These are phyloP conservation scores for Leccinum longicurvipes DNA, from an alignment of 768 basidiomycete species.

Conservation along the genomic window DNA sequence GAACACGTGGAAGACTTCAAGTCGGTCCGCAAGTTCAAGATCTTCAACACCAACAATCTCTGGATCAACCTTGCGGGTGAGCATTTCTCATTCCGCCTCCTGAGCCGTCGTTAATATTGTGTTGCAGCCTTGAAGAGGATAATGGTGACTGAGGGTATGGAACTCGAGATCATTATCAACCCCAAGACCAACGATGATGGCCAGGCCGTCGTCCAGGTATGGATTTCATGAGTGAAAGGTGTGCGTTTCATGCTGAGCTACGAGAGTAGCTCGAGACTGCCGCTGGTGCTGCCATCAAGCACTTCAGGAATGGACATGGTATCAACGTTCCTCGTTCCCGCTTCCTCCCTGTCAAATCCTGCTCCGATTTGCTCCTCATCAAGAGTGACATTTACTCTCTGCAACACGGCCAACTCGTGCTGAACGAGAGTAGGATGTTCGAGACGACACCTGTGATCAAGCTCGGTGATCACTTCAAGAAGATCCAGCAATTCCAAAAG, in stretches of 20 bases:
- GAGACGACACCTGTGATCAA: conserved; percentile 69
- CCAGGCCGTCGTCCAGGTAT: conserved; percentile 62
- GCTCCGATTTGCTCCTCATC: conserved; percentile 63
- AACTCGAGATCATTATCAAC: conserved; percentile 81
- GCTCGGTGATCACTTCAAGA: conserved; percentile 76
- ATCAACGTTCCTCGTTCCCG: conserved; percentile 72
- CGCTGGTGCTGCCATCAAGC: conserved; percentile 73
- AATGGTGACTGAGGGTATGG: conserved; percentile 64
- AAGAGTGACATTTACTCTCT: conserved; percentile 70
- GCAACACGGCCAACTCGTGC: conserved; percentile 63
- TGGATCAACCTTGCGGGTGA: conserved; percentile 52
- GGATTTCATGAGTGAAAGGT: neutral
- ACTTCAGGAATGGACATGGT: conserved; percentile 62
- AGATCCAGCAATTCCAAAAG: conserved; percentile 68
- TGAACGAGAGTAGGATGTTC: conserved; percentile 59
- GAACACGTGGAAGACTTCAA: conserved; percentile 77
- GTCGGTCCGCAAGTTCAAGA: conserved; percentile 74
- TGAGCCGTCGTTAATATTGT: neutral
- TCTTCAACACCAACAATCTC: conserved; percentile 73
- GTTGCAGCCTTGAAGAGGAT: conserved; percentile 64
- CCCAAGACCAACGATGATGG: conserved; percentile 68
- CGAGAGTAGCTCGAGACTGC: conserved; percentile 61
- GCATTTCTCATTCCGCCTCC: conserved; percentile 2
- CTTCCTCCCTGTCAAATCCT: conserved; percentile 66
- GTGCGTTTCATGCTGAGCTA: neutral